Percentiles rank a stretch among this genome's conserved stretches.
Evolutionary conservation across 257 asterid genomes (phyloP).

Genomic region (Datura wrightii): DNA sequence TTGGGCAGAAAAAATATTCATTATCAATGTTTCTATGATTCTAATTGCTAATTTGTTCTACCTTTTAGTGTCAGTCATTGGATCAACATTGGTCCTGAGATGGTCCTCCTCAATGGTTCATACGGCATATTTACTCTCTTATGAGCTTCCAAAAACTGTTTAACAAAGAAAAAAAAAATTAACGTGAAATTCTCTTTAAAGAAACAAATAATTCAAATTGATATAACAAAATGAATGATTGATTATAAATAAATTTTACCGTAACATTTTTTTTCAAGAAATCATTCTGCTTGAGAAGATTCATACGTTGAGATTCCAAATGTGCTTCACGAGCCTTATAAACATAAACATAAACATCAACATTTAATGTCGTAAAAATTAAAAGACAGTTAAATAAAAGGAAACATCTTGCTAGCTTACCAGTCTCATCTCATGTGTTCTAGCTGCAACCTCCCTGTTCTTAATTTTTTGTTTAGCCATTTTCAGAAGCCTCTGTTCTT

Average conservation of each 20-base stretch:
- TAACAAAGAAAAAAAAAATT: not conserved
- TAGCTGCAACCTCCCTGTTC: conserved; percentile 32
- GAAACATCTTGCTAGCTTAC: not conserved
- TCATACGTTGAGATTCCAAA: conserved; percentile 9
- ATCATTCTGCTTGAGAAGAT: conserved; percentile 15
- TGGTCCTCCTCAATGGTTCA: conserved; percentile 25
- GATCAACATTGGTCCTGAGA: conserved; percentile 20
- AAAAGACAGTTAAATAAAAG: not conserved
- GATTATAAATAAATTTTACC: not conserved
- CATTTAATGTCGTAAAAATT: not conserved
- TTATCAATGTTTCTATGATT: not conserved
- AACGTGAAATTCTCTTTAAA: not conserved
- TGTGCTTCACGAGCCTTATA: conserved; percentile 30
- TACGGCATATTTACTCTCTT: conserved; percentile 15
- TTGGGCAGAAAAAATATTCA: not conserved
- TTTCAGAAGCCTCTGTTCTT: conserved; percentile 11
- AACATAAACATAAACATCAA: not conserved
- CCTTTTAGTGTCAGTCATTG: not conserved
- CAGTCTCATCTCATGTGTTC: conserved; percentile 31
- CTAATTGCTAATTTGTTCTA: not conserved
- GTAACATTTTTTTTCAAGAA: conserved; percentile 7
- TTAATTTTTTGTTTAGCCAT: conserved; percentile 27
- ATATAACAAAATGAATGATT: not conserved
- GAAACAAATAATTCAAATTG: not conserved
- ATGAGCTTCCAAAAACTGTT: conserved; percentile 23